Evolutionary conservation across 345 rosid species (phyloP), one percentile per base, ranked within the genome.

Genomic region (Lepidium africanum): DNA sequence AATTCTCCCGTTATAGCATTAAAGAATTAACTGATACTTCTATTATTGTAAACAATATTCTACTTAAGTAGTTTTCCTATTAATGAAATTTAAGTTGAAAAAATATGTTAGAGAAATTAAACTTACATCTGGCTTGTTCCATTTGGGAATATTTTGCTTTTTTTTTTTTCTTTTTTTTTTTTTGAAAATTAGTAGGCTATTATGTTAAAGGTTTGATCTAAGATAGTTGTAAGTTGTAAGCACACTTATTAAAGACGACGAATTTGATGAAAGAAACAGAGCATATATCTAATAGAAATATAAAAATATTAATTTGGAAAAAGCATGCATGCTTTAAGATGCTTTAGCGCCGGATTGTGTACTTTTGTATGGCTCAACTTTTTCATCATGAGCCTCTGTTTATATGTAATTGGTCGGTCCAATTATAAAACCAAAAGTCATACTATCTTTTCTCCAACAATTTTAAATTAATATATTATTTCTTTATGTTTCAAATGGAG

Each of bases 321-420:
- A 72, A 72, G 63, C 62, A 67, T 61, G 56, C 59, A 71, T 52
- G 72, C 76, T 71, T 71, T 76, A 71, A 71, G 67, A 65, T 71
- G 80, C 80, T 71, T 71, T 59, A 32, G 41, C 59, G 79, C 72
- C 79, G 72, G 45, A 71, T 65, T 76, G 67, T 40, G 50, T 45
- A 27, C 36, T 23, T 35, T 36, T 58, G 48, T 52, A 63, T 25
- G 65, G 37, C 21, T 70, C 33, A 16, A 33, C 56, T 39, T 70
- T 41, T 32, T 53, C 69, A 71, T 61, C 36, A 67, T 69, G 74
- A 47, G 54, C 5, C 19, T 71, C 69, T 66, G 80, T 76, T 37
- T 65, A 72, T 60, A 11, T 60, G 11, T 63, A 6, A 71, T 61
- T 61, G 77, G 77, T 9, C 63, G 19, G 25, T 66, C 52, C 5